Evolutionary conservation across 257 asterid genomes (phyloP).

Genomic region (Solanum lignicaule): DNA sequence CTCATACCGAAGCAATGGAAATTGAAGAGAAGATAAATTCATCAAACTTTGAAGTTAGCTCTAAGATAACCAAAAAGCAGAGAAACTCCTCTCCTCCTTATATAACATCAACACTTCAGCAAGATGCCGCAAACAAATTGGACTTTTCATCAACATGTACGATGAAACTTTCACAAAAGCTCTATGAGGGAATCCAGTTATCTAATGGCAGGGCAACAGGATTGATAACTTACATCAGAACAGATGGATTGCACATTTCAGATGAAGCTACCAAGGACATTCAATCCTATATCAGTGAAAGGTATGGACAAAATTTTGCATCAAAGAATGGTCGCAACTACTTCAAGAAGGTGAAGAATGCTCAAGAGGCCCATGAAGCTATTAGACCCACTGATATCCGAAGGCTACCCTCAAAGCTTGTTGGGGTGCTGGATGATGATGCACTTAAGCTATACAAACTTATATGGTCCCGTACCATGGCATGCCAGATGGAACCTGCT

Average conservation of each 20-base stretch:
- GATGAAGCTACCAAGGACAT: conserved; percentile 74
- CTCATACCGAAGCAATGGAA: conserved; percentile 44
- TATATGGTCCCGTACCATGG: conserved; percentile 78
- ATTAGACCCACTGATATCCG: conserved; percentile 85
- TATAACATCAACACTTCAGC: conserved; percentile 90
- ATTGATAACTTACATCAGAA: conserved; percentile 83
- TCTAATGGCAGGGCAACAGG: conserved; percentile 69
- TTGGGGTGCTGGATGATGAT: conserved; percentile 69
- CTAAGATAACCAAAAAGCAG: conserved; percentile 45
- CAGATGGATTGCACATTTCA: conserved; percentile 83
- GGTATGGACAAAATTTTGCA: conserved; percentile 59
- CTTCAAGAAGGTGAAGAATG: conserved; percentile 81
- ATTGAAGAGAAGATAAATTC: conserved; percentile 41
- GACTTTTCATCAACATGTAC: conserved; percentile 61
- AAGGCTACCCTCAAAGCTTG: conserved; percentile 64
- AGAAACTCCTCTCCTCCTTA: conserved; percentile 71
- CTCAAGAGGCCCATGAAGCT: conserved; percentile 99
- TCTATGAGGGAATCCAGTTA: conserved; percentile 78
- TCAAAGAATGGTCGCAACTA: conserved; percentile 51
- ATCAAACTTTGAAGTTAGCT: conserved; percentile 45
- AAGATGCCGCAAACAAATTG: conserved; percentile 86
- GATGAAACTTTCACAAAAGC: conserved; percentile 85
- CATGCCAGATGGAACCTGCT: conserved; percentile 94
- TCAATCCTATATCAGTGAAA: conserved; percentile 49
- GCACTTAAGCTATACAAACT: conserved; percentile 68